These are phyloP conservation scores for Colletotrichum neosansevieriae DNA, from an alignment of 2,329 filamentous ascomycete genomes.

Conservation along the genomic window DNA sequence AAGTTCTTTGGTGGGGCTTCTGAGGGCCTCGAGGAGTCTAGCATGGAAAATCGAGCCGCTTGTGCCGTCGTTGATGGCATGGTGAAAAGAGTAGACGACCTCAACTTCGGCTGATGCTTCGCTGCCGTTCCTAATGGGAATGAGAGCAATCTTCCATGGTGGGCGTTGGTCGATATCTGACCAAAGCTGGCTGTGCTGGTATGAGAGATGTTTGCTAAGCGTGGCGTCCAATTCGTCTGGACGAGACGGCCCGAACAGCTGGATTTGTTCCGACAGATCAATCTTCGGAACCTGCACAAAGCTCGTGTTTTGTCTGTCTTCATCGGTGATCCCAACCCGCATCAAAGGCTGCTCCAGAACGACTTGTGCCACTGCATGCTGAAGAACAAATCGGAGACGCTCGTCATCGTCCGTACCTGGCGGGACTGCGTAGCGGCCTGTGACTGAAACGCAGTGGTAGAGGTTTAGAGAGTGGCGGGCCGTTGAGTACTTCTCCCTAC, in stretches of 20 bases:
- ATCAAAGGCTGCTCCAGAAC: slow-evolving; percentile 60
- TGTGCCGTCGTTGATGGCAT: slow-evolving; percentile 65
- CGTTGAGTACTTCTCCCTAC: slow-evolving; percentile 59
- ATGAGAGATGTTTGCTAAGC: slow-evolving; percentile 51
- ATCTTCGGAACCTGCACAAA: slow-evolving; percentile 59
- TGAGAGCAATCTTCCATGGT: slow-evolving; percentile 61
- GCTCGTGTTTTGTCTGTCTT: slow-evolving; percentile 56
- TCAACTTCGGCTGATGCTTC: slow-evolving; percentile 48
- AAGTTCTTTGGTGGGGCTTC: slow-evolving; percentile 34
- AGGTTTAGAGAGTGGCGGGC: slow-evolving; percentile 60
- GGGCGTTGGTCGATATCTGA: slow-evolving; percentile 53
- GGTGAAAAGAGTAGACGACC: slow-evolving; percentile 63
- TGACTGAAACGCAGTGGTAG: slow-evolving; percentile 60
- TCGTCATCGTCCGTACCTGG: background rate
- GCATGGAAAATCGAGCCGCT: slow-evolving; percentile 63
- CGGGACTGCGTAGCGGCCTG: slow-evolving; percentile 55
- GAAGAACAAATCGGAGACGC: slow-evolving; percentile 44
- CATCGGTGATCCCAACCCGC: slow-evolving; percentile 60
- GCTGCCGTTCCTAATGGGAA: slow-evolving; percentile 9
- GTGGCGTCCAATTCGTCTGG: slow-evolving; percentile 37
- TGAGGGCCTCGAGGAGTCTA: slow-evolving; percentile 58
- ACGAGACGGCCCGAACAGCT: slow-evolving; percentile 47
- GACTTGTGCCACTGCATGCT: slow-evolving; percentile 54
- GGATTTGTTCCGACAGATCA: slow-evolving; percentile 57
- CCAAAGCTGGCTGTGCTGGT: slow-evolving; percentile 57